A percentile compares a stretch with the other conserved stretches of the same genome.
These are phyloP conservation scores for Tothia fuscella DNA, from an alignment of 2,329 filamentous ascomycete genomes.

Conservation along the genomic window DNA sequence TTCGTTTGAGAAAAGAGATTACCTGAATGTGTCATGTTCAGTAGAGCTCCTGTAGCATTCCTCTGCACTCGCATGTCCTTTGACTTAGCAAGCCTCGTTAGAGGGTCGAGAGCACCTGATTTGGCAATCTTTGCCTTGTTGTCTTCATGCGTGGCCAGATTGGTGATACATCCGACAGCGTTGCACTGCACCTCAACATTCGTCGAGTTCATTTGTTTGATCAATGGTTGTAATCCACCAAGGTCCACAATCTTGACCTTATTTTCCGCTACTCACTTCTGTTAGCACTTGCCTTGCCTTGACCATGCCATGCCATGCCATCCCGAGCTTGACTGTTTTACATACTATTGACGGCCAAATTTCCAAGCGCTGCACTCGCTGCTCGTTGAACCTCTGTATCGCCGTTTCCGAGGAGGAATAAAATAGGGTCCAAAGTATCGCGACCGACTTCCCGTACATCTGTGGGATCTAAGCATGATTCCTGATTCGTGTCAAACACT, in stretches of 20 bases:
- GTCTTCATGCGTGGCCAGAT: constrained; percentile 93
- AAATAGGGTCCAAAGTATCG: constrained; percentile 88
- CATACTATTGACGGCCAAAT: constrained; percentile 90
- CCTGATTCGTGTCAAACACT: not conserved
- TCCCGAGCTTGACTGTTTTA: constrained; percentile 11
- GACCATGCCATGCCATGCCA: constrained; percentile 29
- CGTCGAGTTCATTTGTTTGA: constrained; percentile 93
- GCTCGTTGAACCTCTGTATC: constrained; percentile 97
- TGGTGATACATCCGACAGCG: constrained; percentile 96
- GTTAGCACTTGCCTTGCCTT: too few species aligned
- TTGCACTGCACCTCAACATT: constrained; percentile 99
- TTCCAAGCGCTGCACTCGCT: constrained; percentile 89
- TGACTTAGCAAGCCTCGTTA: constrained; percentile 88
- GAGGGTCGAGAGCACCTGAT: constrained; percentile 79
- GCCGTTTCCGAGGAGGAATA: constrained; percentile 85
- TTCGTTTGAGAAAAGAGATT: constrained; percentile 16
- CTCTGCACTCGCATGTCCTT: constrained; percentile 98
- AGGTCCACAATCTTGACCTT: constrained; percentile 93
- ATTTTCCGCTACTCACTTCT: constrained; percentile 96
- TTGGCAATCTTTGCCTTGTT: constrained; percentile 98
- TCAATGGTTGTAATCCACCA: constrained; percentile 79
- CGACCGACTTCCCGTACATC: constrained; percentile 95
- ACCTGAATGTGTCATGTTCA: constrained; percentile 99
- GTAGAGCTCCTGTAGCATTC: constrained; percentile 87
- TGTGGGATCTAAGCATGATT: constrained; percentile 26